These are phyloP conservation scores for Penicillium aurantiogriseum DNA, from an alignment of 2,329 filamentous ascomycete genomes.

Conservation along the genomic window DNA sequence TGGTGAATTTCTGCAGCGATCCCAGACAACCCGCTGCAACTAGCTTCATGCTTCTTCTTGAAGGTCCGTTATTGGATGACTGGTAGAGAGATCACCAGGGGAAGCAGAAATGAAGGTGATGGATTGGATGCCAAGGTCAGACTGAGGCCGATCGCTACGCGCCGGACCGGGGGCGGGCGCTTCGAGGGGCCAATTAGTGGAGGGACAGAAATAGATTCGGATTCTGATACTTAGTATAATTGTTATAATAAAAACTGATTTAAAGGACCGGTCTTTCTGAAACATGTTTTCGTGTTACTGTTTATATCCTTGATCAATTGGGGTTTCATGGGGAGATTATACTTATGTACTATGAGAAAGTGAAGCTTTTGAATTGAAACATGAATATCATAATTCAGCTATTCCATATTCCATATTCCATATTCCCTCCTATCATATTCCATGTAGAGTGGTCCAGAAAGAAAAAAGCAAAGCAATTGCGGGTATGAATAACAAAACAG, in stretches of 20 bases:
- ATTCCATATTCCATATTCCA: slow-evolving; percentile 12
- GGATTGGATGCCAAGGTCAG: slow-evolving; percentile 12
- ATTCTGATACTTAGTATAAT: no score
- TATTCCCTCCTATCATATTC: slow-evolving; percentile 15
- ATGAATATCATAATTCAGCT: not conserved
- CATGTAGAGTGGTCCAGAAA: slow-evolving; percentile 1
- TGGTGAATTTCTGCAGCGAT: slow-evolving; percentile 16
- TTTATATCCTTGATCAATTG: not conserved
- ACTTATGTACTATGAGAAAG: not conserved
- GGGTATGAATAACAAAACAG: slow-evolving; percentile 23
- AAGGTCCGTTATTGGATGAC: slow-evolving; percentile 8
- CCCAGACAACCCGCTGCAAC: slow-evolving; percentile 18
- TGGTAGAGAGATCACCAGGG: slow-evolving; percentile 12
- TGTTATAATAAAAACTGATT: no score
- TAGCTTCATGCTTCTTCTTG: not conserved
- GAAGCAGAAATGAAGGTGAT: not conserved
- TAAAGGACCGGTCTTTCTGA: not conserved
- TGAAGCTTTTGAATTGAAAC: not conserved
- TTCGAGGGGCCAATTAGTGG: slow-evolving; percentile 14
- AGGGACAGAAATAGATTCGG: slow-evolving; percentile 17
- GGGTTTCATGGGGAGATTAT: not conserved
- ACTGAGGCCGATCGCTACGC: slow-evolving; percentile 16
- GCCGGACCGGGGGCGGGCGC: slow-evolving; percentile 20
- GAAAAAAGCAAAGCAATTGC: slow-evolving; percentile 13
- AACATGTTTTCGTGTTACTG: not conserved